Percentiles rank a stretch among this genome's conserved stretches.
Evolutionary conservation across 106 monocot genomes (phyloP).

Genomic region (Posidonia australis): DNA sequence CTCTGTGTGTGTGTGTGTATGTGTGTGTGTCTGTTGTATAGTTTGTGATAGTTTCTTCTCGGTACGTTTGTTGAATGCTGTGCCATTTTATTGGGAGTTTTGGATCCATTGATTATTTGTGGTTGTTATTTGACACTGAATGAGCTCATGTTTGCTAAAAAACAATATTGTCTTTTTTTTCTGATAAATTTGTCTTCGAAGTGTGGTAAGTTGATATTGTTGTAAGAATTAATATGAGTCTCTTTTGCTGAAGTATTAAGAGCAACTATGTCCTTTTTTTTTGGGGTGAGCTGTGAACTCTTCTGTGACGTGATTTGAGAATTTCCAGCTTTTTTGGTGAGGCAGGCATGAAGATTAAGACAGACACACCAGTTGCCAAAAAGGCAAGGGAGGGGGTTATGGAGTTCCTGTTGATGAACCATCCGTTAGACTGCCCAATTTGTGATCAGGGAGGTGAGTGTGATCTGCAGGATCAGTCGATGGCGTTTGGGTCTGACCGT

Average conservation of each 20-base stretch:
- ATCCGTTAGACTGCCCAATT: constrained; percentile 96
- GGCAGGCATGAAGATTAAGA: constrained; percentile 98
- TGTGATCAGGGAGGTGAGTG: constrained; percentile 99
- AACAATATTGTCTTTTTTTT: no score
- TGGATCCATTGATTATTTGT: not conserved
- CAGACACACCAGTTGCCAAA: constrained; percentile 88
- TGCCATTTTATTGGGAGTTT: not conserved
- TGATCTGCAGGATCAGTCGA: constrained; percentile 96
- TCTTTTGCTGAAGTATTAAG: no score
- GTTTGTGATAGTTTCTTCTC: no score
- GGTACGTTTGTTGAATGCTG: not conserved
- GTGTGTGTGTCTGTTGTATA: no score
- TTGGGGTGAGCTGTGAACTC: not conserved
- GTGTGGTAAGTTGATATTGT: no score
- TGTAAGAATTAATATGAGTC: no score
- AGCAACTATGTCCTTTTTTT: not conserved
- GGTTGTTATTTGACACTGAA: not conserved
- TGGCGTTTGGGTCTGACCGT: constrained; percentile 96
- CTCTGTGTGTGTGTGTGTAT: no score
- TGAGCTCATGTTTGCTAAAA: no score
- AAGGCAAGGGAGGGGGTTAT: constrained; percentile 99
- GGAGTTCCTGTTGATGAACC: constrained; percentile 99
- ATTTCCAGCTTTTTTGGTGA: not conserved
- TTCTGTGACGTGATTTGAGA: not conserved
- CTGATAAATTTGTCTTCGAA: no score